Conservation (phyloP, 1,284 basidiomycete genomes). For the Hemileia vastatrix region DNA sequence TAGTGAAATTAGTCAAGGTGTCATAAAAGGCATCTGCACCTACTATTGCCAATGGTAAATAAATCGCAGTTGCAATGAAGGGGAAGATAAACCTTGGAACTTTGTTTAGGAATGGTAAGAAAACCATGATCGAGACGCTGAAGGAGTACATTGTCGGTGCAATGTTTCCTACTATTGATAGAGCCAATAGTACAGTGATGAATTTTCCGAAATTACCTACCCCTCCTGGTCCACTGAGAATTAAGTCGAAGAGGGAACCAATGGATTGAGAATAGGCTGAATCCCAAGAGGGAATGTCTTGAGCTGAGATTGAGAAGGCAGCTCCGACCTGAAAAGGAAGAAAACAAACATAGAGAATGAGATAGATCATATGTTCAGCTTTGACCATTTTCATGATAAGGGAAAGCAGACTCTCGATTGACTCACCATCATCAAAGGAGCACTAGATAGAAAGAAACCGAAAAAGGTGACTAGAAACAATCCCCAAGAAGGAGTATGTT, state of each 20-base stretch:
- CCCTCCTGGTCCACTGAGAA: conserved; percentile 57
- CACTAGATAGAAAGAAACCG: conserved; percentile 34
- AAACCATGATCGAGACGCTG: conserved; percentile 68
- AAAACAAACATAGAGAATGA: no score
- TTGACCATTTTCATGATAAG: no score
- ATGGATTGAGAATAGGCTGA: no score
- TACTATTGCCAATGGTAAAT: conserved; percentile 47
- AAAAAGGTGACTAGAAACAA: conserved; percentile 30
- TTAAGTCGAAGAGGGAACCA: conserved; percentile 66
- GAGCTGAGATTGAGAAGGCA: no score
- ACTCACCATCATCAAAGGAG: no score
- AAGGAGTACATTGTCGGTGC: conserved; percentile 74
- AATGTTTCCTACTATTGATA: conserved; percentile 62
- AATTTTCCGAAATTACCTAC: conserved; percentile 67
- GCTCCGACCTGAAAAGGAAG: no score
- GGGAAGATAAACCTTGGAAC: conserved; percentile 83
- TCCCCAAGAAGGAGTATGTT: conserved; percentile 23
- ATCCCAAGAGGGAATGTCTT: no score
- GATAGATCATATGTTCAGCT: no score
- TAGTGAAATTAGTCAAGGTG: conserved; percentile 44
- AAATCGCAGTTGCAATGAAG: conserved; percentile 64
- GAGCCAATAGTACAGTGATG: conserved; percentile 64
- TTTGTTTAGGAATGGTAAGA: conserved; percentile 53
- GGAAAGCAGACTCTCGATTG: no score
- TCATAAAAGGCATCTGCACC: conserved; percentile 41